Conservation (phyloP, 805 yeast genomes). For the Zygoascus bituminiphila region DNA sequence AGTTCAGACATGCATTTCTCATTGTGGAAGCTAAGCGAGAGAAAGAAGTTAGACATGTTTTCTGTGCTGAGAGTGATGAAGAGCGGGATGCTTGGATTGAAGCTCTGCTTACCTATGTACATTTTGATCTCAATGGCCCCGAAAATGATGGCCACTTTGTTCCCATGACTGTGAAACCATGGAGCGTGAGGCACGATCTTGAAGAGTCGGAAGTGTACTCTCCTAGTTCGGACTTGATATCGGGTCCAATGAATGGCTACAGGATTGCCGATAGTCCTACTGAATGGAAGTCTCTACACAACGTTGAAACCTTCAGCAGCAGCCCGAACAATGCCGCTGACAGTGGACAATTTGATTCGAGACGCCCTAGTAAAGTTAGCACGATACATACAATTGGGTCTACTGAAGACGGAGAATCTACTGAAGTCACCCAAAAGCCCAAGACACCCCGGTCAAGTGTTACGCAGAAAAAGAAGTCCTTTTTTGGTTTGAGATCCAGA, state of each 20-base stretch:
- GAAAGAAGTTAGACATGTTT: slow-evolving; percentile 34
- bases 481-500: not conserved
- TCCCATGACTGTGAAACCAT: slow-evolving; percentile 1
- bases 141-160: not conserved
- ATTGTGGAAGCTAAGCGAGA: slow-evolving; percentile 36
- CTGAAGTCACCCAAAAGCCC: not conserved
- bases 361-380: not conserved
- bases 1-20: slow-evolving; percentile 48
- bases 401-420: not conserved
- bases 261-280: slow-evolving; percentile 6
- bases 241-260: slow-evolving; percentile 11
- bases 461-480: not conserved
- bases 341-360: not conserved
- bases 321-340: not conserved
- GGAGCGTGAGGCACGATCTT: not conserved
- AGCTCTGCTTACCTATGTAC: slow-evolving; percentile 28
- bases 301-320: not conserved
- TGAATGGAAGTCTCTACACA: not conserved
- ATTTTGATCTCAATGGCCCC: not conserved
- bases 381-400: not conserved
- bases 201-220: slow-evolving; percentile 1
- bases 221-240: slow-evolving; percentile 4
- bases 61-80: slow-evolving; percentile 71
- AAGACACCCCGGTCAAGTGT: not conserved
- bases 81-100: slow-evolving; percentile 73